Evolutionary conservation across 768 basidiomycete genomes (phyloP), one percentile per base, ranked within the genome.

Genomic region (Dictyophora rubrovolvata): DNA sequence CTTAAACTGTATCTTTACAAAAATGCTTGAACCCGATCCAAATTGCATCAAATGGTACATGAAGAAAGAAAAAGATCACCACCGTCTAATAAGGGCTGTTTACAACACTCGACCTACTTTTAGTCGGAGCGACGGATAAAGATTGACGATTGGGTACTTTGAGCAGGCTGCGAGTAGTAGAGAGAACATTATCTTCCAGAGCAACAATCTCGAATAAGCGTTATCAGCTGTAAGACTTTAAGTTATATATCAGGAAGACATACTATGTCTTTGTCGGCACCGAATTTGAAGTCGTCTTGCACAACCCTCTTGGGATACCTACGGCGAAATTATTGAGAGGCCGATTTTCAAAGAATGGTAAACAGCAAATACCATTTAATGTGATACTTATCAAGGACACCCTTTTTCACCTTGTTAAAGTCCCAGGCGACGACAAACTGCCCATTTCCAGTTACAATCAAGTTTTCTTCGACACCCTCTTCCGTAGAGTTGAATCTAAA

Each of bases 211-310:
- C 67, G n/a, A 54, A 53, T 37, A 5, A 62, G 37, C 51, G 54
- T 51, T 37, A 34, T 48, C 5, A 52, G 21, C 50, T 23, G 20
- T 28, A 23, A 49, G n/a, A 62, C 60, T 63, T 60, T 28, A 20
- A 51, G 20, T 20, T 23, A 12, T 35, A 16, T 10, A 10, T 51
- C 48, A 54, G 7, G 28, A 56, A 37, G 34, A 76, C 89, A 67
- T 65, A 93, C 92, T 68, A 99, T 97, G 69, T 97, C 87, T 67
- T 92, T 89, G 72, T 98, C 94, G 66, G 95, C 91, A 14, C 93
- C 95, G 68, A 94, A 98, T 73, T 87, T 90, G 83, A 99, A 99
- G 73, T 87, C 91, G 71, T 99, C 96, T 63, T 96, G 94, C 0
- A 98, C 93, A 60, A 98, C 93, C 50, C 81, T 78, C 65, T 95